Conservation (phyloP, 352 stramenopile species). For the Pythium insidiosum region DNA sequence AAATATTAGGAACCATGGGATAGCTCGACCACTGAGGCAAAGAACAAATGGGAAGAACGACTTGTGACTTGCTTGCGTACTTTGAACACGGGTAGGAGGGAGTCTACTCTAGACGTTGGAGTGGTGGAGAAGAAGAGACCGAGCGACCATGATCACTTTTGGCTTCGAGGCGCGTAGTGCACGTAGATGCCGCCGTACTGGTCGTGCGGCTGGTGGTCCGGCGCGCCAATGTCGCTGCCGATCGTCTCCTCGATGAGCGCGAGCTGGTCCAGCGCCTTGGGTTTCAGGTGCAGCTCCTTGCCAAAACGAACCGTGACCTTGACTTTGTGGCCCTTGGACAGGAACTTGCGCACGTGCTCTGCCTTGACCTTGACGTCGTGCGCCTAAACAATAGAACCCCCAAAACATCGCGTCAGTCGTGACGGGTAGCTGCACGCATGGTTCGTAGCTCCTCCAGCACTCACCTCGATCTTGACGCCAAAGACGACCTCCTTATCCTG, state of each 20-base stretch:
- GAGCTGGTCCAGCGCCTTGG: slow-evolving; percentile 35
- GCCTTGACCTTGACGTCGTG: slow-evolving; percentile 72
- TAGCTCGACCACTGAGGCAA: no score
- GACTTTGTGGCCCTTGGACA: slow-evolving; percentile 73
- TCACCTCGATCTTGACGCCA: slow-evolving; percentile 62
- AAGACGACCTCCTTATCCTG: slow-evolving; percentile 66
- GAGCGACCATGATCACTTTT: no score
- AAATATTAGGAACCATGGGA: no score
- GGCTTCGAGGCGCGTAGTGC: slow-evolving; percentile 29
- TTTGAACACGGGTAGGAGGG: no score
- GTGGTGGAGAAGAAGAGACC: no score
- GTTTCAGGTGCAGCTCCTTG: slow-evolving; percentile 49
- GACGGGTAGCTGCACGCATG: not conserved
- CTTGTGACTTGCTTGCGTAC: no score
- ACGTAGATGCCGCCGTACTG: slow-evolving; percentile 57
- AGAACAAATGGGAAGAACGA: no score
- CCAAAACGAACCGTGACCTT: slow-evolving; percentile 68
- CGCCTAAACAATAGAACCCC: slow-evolving; percentile 12
- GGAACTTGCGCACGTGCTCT: slow-evolving; percentile 54
- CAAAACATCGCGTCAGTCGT: not conserved
- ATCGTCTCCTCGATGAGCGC: slow-evolving; percentile 34
- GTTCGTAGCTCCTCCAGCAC: no score
- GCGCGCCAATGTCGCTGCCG: slow-evolving; percentile 23
- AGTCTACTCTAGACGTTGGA: no score
- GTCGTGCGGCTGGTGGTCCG: slow-evolving; percentile 22